Evolutionary conservation across 805 yeast species (phyloP).

Genomic region (Saccharomycopsis sp.): DNA sequence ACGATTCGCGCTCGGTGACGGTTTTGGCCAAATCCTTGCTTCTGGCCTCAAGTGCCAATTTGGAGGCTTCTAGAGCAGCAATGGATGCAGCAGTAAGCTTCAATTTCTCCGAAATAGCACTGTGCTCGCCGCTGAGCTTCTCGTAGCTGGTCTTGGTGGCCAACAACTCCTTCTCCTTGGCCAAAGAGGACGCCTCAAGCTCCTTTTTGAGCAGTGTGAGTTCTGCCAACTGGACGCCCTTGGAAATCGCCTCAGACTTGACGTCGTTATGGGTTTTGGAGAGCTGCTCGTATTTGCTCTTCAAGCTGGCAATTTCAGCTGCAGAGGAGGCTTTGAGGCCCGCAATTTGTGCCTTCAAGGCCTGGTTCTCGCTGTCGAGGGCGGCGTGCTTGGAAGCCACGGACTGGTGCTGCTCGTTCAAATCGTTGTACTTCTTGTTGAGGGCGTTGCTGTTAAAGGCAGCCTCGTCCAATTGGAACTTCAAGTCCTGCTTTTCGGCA

Average conservation of each 20-base stretch:
- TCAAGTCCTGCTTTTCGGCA: conserved; percentile 15
- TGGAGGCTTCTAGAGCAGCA: conserved; percentile 21
- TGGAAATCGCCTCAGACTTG: not conserved
- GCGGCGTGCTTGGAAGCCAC: not conserved
- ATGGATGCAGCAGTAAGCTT: conserved; percentile 9
- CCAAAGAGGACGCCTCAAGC: not conserved
- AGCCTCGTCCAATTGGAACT: conserved; percentile 7
- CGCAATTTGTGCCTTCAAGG: not conserved
- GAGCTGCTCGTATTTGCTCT: not conserved
- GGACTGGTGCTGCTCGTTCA: conserved; percentile 8
- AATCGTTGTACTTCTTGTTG: conserved; percentile 14
- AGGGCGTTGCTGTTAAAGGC: conserved; percentile 15
- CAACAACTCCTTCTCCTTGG: conserved; percentile 2
- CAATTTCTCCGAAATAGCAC: conserved; percentile 10
- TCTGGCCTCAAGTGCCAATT: conserved; percentile 22
- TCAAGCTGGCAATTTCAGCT: not conserved
- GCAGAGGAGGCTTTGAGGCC: not conserved
- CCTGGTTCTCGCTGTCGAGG: not conserved
- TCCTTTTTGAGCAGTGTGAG: not conserved
- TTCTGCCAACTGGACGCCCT: not conserved
- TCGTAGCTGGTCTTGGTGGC: not conserved
- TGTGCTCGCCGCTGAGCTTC: conserved; percentile 2
- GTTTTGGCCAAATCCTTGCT: conserved; percentile 20
- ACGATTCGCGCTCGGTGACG: not conserved
- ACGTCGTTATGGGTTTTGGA: not conserved